phyloP scores from a whole-genome alignment of 2,329 filamentous ascomycete genomes.

The Colletotrichum lindemuthianum region DNA sequence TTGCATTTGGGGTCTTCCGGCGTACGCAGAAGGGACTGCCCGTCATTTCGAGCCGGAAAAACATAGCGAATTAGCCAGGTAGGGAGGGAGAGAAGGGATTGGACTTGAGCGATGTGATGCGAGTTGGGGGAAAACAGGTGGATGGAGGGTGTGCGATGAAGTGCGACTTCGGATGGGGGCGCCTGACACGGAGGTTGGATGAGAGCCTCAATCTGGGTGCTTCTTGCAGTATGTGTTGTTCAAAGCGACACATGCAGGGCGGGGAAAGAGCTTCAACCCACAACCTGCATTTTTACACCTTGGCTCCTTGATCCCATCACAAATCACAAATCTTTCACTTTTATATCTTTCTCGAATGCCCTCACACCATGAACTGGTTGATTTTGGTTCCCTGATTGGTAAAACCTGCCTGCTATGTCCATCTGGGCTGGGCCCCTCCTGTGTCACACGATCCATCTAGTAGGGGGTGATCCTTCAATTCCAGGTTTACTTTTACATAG shows the following conservation, averaged over 20 bases:
- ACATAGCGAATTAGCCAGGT: conserved; percentile 3
- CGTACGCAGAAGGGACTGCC: conserved; percentile 36
- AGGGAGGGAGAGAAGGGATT: conserved; percentile 2
- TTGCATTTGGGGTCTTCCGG: conserved; percentile 36
- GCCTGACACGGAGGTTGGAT: background rate
- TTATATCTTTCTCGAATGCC: background rate
- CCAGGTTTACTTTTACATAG: no score
- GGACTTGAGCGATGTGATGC: background rate
- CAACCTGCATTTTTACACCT: conserved; percentile 19
- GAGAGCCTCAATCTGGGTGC: background rate
- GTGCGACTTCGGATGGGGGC: no score
- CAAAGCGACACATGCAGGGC: background rate
- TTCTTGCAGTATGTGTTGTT: no score
- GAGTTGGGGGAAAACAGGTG: background rate
- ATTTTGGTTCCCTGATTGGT: no score
- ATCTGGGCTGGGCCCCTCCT: no score
- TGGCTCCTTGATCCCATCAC: background rate
- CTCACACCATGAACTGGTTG: background rate
- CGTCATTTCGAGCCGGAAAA: conserved; percentile 31
- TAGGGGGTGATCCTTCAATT: no score
- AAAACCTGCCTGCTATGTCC: no score
- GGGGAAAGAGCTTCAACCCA: conserved; percentile 2
- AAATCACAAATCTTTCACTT: conserved; percentile 3
- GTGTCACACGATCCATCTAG: no score
- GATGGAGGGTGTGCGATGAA: background rate